phyloP scores from a whole-genome alignment of 257 asterid genomes.

The Scutellaria galericulata region DNA sequence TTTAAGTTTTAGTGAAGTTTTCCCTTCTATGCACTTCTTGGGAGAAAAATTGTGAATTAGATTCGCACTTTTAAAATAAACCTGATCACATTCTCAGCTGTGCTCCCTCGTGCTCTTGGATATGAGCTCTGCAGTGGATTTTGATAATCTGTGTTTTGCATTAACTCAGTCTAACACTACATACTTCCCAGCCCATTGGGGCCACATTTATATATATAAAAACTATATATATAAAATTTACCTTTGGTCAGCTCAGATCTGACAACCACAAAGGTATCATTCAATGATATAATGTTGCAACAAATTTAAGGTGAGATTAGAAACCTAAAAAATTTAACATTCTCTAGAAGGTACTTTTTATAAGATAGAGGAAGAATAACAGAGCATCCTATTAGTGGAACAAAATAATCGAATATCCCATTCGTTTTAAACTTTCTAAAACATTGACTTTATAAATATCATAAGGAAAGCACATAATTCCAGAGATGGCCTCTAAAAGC shows the following conservation, averaged over 20 bases:
- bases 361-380: background rate
- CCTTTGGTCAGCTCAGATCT: background rate
- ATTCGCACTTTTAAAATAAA: too few species aligned
- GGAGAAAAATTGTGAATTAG: too few species aligned
- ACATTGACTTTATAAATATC: background rate
- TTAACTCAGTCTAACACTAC: background rate
- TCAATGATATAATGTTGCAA: background rate
- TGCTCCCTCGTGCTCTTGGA: too few species aligned
- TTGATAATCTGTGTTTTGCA: too few species aligned
- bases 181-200: background rate
- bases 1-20: background rate
- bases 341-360: background rate
- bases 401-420: background rate
- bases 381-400: background rate
- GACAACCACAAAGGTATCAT: background rate
- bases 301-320: background rate
- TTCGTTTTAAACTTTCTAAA: background rate
- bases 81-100: too few species aligned
- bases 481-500: background rate
- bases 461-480: background rate
- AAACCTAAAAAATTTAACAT: background rate
- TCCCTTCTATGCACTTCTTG: background rate
- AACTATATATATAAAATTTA: background rate
- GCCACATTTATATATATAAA: background rate
- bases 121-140: too few species aligned